Evolutionary conservation across 768 basidiomycete species (phyloP).

Genomic region (Tulasnella sp.): DNA sequence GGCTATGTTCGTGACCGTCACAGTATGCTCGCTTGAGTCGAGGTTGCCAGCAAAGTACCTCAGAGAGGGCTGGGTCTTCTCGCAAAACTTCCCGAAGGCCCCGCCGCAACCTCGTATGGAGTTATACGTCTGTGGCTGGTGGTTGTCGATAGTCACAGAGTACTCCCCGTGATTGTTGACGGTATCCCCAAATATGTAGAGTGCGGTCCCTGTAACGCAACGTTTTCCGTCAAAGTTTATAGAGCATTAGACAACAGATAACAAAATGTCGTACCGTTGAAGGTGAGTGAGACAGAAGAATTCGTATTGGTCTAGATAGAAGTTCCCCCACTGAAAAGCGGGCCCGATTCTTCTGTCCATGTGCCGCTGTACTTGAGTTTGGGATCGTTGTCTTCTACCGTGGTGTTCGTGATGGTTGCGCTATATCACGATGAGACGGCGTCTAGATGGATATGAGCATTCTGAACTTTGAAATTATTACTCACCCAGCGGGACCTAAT

Average conservation of each 20-base stretch:
- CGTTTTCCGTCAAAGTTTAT: background rate
- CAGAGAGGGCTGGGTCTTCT: background rate
- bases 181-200: background rate
- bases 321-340: background rate
- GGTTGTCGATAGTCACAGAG: background rate
- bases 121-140: background rate
- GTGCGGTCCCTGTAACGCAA: background rate
- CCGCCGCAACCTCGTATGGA: background rate
- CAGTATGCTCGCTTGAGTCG: background rate
- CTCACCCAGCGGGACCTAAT: too few species aligned
- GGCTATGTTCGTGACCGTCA: background rate
- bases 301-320: background rate
- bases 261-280: background rate
- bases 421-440: background rate
- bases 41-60: background rate
- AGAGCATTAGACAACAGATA: background rate
- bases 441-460: too few species aligned
- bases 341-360: background rate
- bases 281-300: background rate
- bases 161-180: background rate
- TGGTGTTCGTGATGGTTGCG: background rate
- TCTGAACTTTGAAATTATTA: too few species aligned
- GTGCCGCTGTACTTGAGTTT: background rate
- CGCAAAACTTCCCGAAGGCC: background rate
- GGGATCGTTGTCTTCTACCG: background rate